A percentile compares a stretch with the other conserved stretches of the same genome.
Conservation (phyloP, 2,329 filamentous ascomycete genomes). For the Alternaria sp. region DNA sequence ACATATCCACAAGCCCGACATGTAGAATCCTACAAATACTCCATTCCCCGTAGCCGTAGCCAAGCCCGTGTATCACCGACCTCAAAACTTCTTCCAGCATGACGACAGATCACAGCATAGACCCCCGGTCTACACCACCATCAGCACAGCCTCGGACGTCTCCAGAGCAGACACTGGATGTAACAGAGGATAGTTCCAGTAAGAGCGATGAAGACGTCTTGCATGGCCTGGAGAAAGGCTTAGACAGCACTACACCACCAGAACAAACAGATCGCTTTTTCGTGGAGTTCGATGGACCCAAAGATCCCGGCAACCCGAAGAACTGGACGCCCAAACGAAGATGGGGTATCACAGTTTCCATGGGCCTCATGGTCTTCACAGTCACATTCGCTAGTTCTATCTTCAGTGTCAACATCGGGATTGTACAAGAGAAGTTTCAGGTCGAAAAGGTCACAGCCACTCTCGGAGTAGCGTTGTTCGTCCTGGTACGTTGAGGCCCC, state of each 20-base stretch:
- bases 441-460: slow-evolving; percentile 55
- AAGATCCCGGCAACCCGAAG: slow-evolving; percentile 72
- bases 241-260: background rate
- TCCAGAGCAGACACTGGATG: background rate
- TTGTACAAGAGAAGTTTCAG: slow-evolving; percentile 59
- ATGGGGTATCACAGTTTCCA: slow-evolving; percentile 68
- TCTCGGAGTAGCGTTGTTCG: slow-evolving; percentile 57
- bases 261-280: slow-evolving; percentile 46
- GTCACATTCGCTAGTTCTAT: slow-evolving; percentile 59
- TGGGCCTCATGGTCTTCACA: slow-evolving; percentile 53
- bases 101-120: background rate
- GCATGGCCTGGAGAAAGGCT: slow-evolving; percentile 16
- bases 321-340: slow-evolving; percentile 77
- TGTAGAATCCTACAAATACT: slow-evolving; percentile 8
- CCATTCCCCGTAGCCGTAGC: background rate
- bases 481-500: slow-evolving; percentile 39
- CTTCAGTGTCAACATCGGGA: slow-evolving; percentile 65
- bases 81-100: background rate
- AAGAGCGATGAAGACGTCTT: slow-evolving; percentile 12
- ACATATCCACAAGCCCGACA: background rate
- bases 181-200: background rate
- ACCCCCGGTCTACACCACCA: background rate
- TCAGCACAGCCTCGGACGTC: background rate
- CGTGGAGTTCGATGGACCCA: slow-evolving; percentile 74
- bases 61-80: background rate